These are phyloP conservation scores for Monosporozyma aerobia DNA, from an alignment of 805 yeast genomes.

Conservation along the genomic window DNA sequence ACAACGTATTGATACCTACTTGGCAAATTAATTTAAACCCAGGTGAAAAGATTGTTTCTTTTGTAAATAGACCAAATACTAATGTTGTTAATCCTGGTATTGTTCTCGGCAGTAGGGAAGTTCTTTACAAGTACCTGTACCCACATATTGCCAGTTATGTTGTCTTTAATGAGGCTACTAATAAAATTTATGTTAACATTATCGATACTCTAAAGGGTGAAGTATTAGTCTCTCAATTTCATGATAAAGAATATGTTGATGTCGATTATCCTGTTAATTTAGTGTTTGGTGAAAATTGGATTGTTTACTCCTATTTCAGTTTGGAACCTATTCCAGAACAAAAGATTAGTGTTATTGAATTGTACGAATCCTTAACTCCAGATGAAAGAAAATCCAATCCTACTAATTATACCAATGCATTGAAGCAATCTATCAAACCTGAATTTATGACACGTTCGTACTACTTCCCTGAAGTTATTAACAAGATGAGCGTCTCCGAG, in stretches of 20 bases:
- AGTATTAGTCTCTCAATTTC: slow-evolving; percentile 37
- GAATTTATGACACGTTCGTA: slow-evolving; percentile 48
- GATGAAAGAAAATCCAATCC: slow-evolving; percentile 34
- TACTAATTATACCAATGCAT: slow-evolving; percentile 8
- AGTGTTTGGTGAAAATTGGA: slow-evolving; percentile 75
- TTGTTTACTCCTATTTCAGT: slow-evolving; percentile 57
- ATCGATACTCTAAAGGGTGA: slow-evolving; percentile 67
- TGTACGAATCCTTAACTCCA: slow-evolving; percentile 59
- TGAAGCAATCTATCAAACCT: slow-evolving; percentile 32
- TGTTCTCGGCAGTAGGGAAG: slow-evolving; percentile 58
- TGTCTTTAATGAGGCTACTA: slow-evolving; percentile 27
- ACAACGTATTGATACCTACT: slow-evolving; percentile 22
- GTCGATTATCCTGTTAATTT: slow-evolving; percentile 39
- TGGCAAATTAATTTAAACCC: slow-evolving; percentile 31
- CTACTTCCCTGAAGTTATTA: slow-evolving; percentile 51
- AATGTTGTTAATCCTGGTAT: slow-evolving; percentile 54
- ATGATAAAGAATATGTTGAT: slow-evolving; percentile 34
- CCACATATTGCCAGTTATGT: slow-evolving; percentile 56
- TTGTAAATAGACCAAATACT: slow-evolving; percentile 34
- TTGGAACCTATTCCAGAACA: slow-evolving; percentile 41
- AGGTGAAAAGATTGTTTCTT: slow-evolving; percentile 33
- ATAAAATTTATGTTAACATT: slow-evolving; percentile 39
- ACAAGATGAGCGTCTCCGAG: slow-evolving; percentile 41
- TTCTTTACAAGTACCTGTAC: slow-evolving; percentile 73
- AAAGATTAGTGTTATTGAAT: slow-evolving; percentile 62